phyloP scores from a whole-genome alignment of 1,284 basidiomycete genomes.

The Serendipita sp. region DNA sequence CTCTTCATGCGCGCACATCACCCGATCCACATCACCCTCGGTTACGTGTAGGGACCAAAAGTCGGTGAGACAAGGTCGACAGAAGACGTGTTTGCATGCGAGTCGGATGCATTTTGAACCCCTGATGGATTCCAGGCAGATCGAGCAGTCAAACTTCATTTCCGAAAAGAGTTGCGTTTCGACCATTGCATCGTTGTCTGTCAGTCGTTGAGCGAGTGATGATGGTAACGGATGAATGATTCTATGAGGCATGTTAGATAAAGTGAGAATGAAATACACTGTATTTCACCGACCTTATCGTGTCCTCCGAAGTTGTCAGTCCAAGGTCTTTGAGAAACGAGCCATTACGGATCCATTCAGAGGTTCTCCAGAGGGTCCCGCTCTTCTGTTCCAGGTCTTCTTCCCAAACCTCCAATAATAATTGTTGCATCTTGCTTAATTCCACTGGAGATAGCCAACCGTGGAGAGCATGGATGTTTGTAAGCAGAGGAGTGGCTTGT shows the following conservation, averaged over 20 bases:
- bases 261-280: constrained; percentile 16
- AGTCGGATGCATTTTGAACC: constrained; percentile 49
- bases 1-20: constrained; percentile 54
- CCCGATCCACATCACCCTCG: constrained; percentile 55
- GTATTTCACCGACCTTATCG: constrained; percentile 27
- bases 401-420: constrained; percentile 41
- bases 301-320: constrained; percentile 21
- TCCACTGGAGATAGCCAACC: constrained; percentile 38
- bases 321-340: constrained; percentile 27
- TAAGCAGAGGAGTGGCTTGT: constrained; percentile 35
- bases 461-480: constrained; percentile 40
- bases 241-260: not conserved
- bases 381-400: constrained; percentile 31
- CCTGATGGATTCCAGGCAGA: constrained; percentile 56
- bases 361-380: constrained; percentile 46
- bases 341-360: constrained; percentile 52
- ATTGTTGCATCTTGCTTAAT: constrained; percentile 23
- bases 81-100: constrained; percentile 58
- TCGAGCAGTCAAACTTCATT: constrained; percentile 47
- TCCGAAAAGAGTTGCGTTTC: constrained; percentile 40
- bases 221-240: constrained; percentile 37
- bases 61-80: constrained; percentile 50
- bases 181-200: constrained; percentile 32
- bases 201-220: constrained; percentile 34
- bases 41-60: constrained; percentile 62